Evolutionary conservation across 768 basidiomycete species (phyloP).

Genomic region (Lactifluus echinatus): DNA sequence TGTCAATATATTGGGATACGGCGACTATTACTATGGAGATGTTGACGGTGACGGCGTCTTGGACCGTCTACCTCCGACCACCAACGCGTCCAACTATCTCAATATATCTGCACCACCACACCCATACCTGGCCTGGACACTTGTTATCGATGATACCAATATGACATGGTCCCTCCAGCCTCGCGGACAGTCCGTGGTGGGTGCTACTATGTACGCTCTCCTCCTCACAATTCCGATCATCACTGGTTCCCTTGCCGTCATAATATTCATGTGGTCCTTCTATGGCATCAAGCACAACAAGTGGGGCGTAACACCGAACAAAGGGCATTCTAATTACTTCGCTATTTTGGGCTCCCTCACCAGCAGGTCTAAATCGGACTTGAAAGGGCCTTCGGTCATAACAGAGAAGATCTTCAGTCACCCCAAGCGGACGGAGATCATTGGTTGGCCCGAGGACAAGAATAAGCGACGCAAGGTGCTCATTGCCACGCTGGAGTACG

Average conservation of each 20-base stretch:
- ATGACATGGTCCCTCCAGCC: slow-evolving; percentile 75
- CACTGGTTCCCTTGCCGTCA: slow-evolving; percentile 73
- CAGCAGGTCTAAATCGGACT: slow-evolving; percentile 58
- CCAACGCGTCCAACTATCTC: slow-evolving; percentile 73
- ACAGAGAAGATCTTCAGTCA: slow-evolving; percentile 62
- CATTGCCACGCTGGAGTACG: slow-evolving; percentile 90
- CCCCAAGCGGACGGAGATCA: slow-evolving; percentile 53
- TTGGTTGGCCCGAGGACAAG: slow-evolving; percentile 96
- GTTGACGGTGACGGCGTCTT: slow-evolving; percentile 78
- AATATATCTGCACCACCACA: slow-evolving; percentile 88
- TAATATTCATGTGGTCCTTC: slow-evolving; percentile 92
- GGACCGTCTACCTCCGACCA: slow-evolving; percentile 87
- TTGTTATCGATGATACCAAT: slow-evolving; percentile 68
- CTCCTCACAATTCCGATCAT: slow-evolving; percentile 75
- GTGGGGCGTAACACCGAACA: slow-evolving; percentile 72
- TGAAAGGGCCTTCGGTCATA: slow-evolving; percentile 54
- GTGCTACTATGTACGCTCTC: slow-evolving; percentile 82
- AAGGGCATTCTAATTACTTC: slow-evolving; percentile 70
- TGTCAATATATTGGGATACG: slow-evolving; percentile 86
- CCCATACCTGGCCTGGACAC: slow-evolving; percentile 83
- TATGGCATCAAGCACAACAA: slow-evolving; percentile 93
- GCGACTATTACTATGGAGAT: slow-evolving; percentile 91
- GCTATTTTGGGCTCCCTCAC: slow-evolving; percentile 67
- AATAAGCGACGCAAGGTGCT: slow-evolving; percentile 86
- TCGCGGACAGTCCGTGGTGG: slow-evolving; percentile 74